Evolutionary conservation across 441 rosid genomes (phyloP).

Genomic region (Populus hybrid): DNA sequence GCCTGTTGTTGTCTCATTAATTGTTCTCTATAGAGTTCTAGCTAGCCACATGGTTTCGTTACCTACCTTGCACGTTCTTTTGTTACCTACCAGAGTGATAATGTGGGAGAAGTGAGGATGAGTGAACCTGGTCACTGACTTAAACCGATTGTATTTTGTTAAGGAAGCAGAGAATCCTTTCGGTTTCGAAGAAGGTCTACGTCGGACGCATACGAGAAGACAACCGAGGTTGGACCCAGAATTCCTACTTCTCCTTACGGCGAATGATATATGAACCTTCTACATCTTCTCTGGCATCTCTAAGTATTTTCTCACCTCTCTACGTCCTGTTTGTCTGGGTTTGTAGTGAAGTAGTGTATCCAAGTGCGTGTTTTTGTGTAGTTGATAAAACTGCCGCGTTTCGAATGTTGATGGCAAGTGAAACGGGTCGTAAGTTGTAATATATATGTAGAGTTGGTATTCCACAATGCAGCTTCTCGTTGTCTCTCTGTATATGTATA

Average conservation of each 20-base stretch:
- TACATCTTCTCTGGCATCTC: neutral
- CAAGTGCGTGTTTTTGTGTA: neutral
- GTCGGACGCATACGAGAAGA: slow-evolving; percentile 68
- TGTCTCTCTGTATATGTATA: neutral
- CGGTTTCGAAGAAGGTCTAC: slow-evolving; percentile 75
- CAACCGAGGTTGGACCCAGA: slow-evolving; percentile 64
- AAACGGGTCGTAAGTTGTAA: slow-evolving; percentile 11
- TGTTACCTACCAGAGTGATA: too few species aligned
- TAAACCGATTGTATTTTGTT: neutral
- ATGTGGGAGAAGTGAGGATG: too few species aligned
- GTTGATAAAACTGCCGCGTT: neutral
- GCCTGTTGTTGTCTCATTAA: neutral
- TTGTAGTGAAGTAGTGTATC: neutral
- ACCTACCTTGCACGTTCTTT: neutral
- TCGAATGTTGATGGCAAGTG: neutral
- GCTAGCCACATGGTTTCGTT: neutral
- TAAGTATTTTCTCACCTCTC: neutral
- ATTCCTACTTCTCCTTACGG: slow-evolving; percentile 73
- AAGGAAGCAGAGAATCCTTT: slow-evolving; percentile 66
- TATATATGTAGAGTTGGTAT: neutral
- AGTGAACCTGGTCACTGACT: neutral
- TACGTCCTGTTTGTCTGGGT: neutral
- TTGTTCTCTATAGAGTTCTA: neutral
- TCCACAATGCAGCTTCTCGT: neutral
- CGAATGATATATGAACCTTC: slow-evolving; percentile 57